Evolutionary conservation across 768 basidiomycete genomes (phyloP).

Genomic region (Dentipellis sp.): DNA sequence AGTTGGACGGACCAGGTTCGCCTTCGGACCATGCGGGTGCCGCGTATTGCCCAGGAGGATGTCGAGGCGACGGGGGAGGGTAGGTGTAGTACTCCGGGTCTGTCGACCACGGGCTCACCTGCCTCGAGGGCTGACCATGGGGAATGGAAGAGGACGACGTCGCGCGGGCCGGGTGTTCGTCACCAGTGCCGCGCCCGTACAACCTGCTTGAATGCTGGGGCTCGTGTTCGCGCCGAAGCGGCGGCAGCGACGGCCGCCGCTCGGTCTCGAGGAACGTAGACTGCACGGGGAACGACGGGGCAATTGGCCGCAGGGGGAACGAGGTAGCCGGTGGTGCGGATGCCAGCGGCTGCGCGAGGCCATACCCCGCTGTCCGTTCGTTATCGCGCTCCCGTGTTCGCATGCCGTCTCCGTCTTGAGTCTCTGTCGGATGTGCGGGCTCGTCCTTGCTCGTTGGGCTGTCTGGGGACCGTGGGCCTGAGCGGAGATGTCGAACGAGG

Average conservation of each 20-base stretch:
- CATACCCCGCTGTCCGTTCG: neutral
- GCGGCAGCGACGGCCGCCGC: neutral
- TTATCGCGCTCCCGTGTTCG: neutral
- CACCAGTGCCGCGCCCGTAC: neutral
- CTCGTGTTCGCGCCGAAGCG: neutral
- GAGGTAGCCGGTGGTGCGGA: neutral
- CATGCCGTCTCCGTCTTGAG: neutral
- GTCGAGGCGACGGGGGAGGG: conserved; percentile 15
- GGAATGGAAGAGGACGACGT: conserved; percentile 15
- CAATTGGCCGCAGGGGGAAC: conserved; percentile 1
- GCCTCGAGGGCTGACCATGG: conserved; percentile 15
- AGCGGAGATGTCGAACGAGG: conserved; percentile 36
- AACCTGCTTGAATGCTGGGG: neutral
- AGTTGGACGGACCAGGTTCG: conserved; percentile 38
- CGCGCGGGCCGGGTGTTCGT: neutral
- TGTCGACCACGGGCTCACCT: conserved; percentile 10
- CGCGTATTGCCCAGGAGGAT: conserved; percentile 9
- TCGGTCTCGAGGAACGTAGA: neutral
- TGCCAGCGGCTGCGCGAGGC: neutral
- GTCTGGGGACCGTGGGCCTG: conserved; percentile 10
- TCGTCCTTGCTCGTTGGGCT: neutral
- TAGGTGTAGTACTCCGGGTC: conserved; percentile 19
- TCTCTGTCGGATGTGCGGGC: neutral
- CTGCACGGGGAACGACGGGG: neutral
- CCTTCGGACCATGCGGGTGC: conserved; percentile 29